Evolutionary conservation across 441 rosid species (phyloP), one percentile per base, ranked within the genome.

Genomic region (Gossypium trilobum): DNA sequence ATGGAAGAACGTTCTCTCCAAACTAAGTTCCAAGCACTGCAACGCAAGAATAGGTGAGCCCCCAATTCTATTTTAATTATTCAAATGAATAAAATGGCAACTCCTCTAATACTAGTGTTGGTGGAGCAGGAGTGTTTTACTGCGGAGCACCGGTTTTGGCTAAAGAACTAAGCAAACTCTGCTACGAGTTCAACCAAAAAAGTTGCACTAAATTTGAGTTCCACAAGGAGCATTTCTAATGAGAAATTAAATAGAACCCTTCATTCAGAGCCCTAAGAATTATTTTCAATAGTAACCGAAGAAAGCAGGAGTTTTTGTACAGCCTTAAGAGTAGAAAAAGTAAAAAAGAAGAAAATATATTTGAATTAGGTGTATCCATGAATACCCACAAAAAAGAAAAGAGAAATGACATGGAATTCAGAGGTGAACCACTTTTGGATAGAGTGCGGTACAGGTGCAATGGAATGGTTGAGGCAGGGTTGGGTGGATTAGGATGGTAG

Each of bases 201-300:
- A 91, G 93, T 63, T 75, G 88, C 55, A 87, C 91, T 14, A 88
- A 85, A 78, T 88, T 88, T 36, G 93, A 88, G 64, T 88, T 88
- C 79, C 93, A 87, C 84, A 88, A 88, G 66, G 93, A 88, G 78
- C 87, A 87, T 68, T 88, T 88, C 83, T 88, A 9, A 68, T 62
- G 20, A 63, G 39, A 63, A 22, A 5, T 48, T 2, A 23, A 73
- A 31, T 51, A 62, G 44, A 39, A 56, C 20, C 57, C 72, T 29
- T 14, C 17, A 2, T 44, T 52, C 19, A 48, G 11, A 51, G 50
- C 54, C 39, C 70, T 27, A 77, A 74, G 17, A 36, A 22, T 57
- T 17, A 17, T 79, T 70, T 68, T 8, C 48, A 51, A 75, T 55
- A 57, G 4, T 62, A 78, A 70, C 73, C 48, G 6, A 33, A 51